phyloP scores from a whole-genome alignment of 2,329 filamentous ascomycete species.

The Monilinia laxa region DNA sequence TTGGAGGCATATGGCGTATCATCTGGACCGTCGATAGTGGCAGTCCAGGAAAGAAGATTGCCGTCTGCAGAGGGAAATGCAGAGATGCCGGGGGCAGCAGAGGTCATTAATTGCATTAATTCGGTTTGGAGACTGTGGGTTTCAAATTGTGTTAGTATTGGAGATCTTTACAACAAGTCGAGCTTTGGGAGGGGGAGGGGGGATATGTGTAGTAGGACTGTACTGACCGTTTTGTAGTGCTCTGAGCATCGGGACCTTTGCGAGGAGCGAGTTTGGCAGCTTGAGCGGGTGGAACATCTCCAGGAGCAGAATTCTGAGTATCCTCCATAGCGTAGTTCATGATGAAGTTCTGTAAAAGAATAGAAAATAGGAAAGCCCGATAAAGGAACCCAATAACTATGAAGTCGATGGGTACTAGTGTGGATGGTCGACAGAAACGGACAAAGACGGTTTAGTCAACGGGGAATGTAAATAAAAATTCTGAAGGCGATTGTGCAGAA shows the following conservation, averaged over 20 bases:
- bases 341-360: slow-evolving; percentile 16
- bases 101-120: slow-evolving; percentile 97
- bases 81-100: slow-evolving; percentile 86
- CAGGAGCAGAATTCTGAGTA: slow-evolving; percentile 66
- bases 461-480: slow-evolving; percentile 25
- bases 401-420: neutral
- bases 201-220: neutral
- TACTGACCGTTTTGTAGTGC: slow-evolving; percentile 73
- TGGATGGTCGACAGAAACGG: slow-evolving; percentile 23
- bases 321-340: slow-evolving; percentile 53
- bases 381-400: slow-evolving; percentile 4
- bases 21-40: slow-evolving; percentile 86
- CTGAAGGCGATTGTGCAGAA: slow-evolving; percentile 29
- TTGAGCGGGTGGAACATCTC: slow-evolving; percentile 51
- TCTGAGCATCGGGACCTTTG: slow-evolving; percentile 65
- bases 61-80: slow-evolving; percentile 90
- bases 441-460: slow-evolving; percentile 29
- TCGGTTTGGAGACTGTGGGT: slow-evolving; percentile 81
- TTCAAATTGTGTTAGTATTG: slow-evolving; percentile 4
- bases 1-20: slow-evolving; percentile 89
- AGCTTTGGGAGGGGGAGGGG: neutral
- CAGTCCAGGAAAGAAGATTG: slow-evolving; percentile 89
- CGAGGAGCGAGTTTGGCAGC: slow-evolving; percentile 60
- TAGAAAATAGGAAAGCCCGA: slow-evolving; percentile 3
- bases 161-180: neutral